Base-by-base conservation (phyloP, 805 yeast species). In the Saccharomycopsis babjevae region DNA sequence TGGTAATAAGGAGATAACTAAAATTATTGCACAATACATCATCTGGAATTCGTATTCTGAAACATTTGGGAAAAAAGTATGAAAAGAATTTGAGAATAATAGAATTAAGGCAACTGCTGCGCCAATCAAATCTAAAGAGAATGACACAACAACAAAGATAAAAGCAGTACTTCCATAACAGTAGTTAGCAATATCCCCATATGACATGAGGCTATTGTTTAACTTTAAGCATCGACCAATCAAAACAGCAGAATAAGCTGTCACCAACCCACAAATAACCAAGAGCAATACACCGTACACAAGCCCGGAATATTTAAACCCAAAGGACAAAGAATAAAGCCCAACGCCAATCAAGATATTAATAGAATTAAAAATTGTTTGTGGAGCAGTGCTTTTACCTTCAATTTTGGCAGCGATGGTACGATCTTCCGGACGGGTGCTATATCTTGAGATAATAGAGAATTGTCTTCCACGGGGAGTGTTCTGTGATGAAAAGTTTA, bases 271-370 rank as follows among this genome's bases (percentile, higher is more conserved):
- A 60, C 83, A 77, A 1, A 71, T 61, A 0, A 75, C 56, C 22
- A 85, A 67, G 7, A 79, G 66, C 0, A 76, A 25, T 0, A 77
- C 60, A 0, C 89, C 89, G 10, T 73, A 61, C 1, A 83, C 66
- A 86, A 90, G 83, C 3, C 96, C 96, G 1, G 91, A 78, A 54
- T 83, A 77, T 65, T 76, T 79, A 60, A 88, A 72, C 1, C 88
- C 96, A 63, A 84, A 74, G 0, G 96, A 92, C 57, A 88, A 74
- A 0, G 94, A 85, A 54, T 88, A 75, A 57, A 88, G 76, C 1
- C 93, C 94, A 43, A 88, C 80, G 0, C 96, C 96, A 65, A 88
- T 83, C 34, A 88, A 73, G 0, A 87, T 87, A 69, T 88, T 88
- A 57, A 88, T 83, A 0, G 92, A 84, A 67, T 88, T 88, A 76